These are phyloP conservation scores for Melampsora larici-populina DNA, from an alignment of 1,284 basidiomycete species.

Conservation along the genomic window DNA sequence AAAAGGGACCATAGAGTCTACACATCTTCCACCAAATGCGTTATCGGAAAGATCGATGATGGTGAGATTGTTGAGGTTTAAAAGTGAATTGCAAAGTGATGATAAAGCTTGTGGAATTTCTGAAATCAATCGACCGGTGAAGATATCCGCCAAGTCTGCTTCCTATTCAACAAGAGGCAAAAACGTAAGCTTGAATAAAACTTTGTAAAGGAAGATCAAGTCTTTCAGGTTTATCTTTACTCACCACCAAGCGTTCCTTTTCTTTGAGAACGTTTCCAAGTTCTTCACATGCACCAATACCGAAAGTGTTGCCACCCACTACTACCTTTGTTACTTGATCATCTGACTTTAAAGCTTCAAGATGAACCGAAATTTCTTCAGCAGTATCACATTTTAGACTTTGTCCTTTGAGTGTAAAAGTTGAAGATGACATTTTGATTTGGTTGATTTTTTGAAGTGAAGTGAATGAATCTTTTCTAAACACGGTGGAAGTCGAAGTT, in stretches of 20 bases:
- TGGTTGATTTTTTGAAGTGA: no score
- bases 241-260: constrained; percentile 70
- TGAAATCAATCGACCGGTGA: constrained; percentile 89
- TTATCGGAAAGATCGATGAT: constrained; percentile 93
- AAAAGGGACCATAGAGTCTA: constrained; percentile 89
- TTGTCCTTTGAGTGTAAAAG: constrained; percentile 66
- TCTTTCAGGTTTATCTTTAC: constrained; percentile 43
- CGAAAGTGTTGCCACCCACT: constrained; percentile 92
- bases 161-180: constrained; percentile 60
- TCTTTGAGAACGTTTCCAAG: constrained; percentile 75
- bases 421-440: not conserved
- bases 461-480: no score
- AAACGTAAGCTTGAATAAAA: not conserved
- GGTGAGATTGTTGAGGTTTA: constrained; percentile 71
- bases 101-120: constrained; percentile 89
- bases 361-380: constrained; percentile 73
- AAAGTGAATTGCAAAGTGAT: constrained; percentile 82
- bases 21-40: constrained; percentile 91
- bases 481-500: no score
- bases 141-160: constrained; percentile 95
- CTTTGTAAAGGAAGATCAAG: constrained; percentile 17
- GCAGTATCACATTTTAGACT: constrained; percentile 78
- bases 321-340: constrained; percentile 77
- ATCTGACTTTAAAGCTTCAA: constrained; percentile 66
- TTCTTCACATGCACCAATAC: constrained; percentile 82